Conservation (phyloP, 495 filamentous ascomycete genomes). For the Xylaria sp. region DNA sequence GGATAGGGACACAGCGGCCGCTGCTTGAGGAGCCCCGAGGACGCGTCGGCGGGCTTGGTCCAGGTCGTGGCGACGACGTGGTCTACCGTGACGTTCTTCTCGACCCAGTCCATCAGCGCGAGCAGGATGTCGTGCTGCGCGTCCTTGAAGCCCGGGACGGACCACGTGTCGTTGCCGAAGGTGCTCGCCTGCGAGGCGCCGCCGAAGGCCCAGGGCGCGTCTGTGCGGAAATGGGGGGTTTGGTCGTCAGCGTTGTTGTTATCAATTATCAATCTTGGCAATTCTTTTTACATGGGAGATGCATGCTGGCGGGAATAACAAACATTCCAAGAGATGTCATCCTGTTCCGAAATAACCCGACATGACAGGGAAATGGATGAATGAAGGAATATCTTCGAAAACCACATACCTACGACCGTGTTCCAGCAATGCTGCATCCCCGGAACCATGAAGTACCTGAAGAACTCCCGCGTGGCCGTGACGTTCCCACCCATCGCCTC, state of each 20-base stretch:
- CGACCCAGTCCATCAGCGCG: slow-evolving; percentile 29
- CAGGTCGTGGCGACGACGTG: slow-evolving; percentile 50
- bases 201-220: slow-evolving; percentile 51
- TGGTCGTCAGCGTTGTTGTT: too few species aligned
- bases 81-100: slow-evolving; percentile 36
- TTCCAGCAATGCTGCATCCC: slow-evolving; percentile 49
- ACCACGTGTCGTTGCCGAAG: slow-evolving; percentile 39
- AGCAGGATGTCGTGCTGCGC: slow-evolving; percentile 47
- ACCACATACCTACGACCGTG: slow-evolving; percentile 27
- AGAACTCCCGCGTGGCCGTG: slow-evolving; percentile 39
- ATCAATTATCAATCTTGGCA: background rate
- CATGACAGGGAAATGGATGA: too few species aligned
- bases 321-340: background rate
- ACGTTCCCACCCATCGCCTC: slow-evolving; percentile 41
- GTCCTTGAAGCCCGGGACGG: slow-evolving; percentile 53
- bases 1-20: slow-evolving; percentile 51
- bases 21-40: slow-evolving; percentile 44
- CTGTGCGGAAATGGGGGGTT: slow-evolving; percentile 1
- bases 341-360: background rate
- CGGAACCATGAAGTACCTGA: slow-evolving; percentile 48
- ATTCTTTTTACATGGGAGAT: background rate
- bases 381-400: background rate
- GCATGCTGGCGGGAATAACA: background rate
- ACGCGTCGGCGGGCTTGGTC: slow-evolving; percentile 36
- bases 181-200: slow-evolving; percentile 37